Evolutionary conservation across 2,329 filamentous ascomycete species (phyloP).

Genomic region (Penicillium sp.): DNA sequence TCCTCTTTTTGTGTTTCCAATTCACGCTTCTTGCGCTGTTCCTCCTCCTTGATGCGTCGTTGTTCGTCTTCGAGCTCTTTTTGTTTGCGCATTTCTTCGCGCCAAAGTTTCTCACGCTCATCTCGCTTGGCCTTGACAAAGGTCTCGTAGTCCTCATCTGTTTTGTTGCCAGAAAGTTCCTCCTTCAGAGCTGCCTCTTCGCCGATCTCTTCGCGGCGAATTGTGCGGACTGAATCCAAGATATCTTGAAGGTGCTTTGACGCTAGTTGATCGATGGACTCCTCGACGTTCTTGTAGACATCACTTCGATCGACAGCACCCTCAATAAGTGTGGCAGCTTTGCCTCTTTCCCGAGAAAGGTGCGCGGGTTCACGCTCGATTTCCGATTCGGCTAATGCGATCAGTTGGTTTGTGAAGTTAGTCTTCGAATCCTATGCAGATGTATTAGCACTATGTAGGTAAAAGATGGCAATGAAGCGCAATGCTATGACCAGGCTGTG

Average conservation of each 20-base stretch:
- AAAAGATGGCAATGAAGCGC: constrained; percentile 1
- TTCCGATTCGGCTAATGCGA: constrained; percentile 60
- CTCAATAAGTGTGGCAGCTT: constrained; percentile 65
- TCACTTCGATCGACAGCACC: constrained; percentile 65
- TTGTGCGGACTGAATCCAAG: constrained; percentile 57
- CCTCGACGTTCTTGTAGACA: constrained; percentile 61
- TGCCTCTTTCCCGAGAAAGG: constrained; percentile 62
- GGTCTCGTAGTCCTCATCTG: constrained; percentile 61
- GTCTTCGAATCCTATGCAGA: constrained; percentile 53
- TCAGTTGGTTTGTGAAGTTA: constrained; percentile 54
- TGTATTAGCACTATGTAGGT: constrained; percentile 12
- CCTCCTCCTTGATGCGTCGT: constrained; percentile 44
- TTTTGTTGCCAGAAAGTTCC: constrained; percentile 57
- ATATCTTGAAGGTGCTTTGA: constrained; percentile 57
- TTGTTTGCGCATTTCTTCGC: constrained; percentile 55
- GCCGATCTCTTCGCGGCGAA: constrained; percentile 61
- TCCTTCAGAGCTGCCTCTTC: constrained; percentile 58
- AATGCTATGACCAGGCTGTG: background rate
- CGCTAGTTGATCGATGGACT: constrained; percentile 57
- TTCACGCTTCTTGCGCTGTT: constrained; percentile 47
- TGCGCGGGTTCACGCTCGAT: constrained; percentile 64
- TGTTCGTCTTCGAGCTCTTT: constrained; percentile 52
- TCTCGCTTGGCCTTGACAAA: constrained; percentile 56
- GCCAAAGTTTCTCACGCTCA: constrained; percentile 53
- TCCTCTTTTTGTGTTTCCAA: constrained; percentile 48